Evolutionary conservation across 495 filamentous ascomycete genomes (phyloP).

Genomic region (Collariella sp.): DNA sequence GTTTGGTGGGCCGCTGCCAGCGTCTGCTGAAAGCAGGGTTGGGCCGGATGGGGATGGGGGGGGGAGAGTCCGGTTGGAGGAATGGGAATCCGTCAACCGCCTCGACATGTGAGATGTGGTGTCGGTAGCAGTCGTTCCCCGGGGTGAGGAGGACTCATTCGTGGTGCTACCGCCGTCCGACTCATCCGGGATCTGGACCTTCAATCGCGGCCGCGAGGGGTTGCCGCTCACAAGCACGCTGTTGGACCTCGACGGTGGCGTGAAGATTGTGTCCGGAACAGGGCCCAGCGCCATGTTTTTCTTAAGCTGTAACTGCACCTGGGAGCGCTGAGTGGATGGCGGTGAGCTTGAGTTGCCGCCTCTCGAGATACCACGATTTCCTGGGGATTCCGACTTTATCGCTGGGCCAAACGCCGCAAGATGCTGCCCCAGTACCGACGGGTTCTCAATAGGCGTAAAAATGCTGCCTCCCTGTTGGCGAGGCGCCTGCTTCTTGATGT

Average conservation of each 20-base stretch:
- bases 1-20: conserved; percentile 76
- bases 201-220: conserved; percentile 66
- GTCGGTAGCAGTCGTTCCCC: conserved; percentile 55
- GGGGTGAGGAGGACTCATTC: conserved; percentile 62
- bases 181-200: conserved; percentile 90
- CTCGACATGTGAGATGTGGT: conserved; percentile 30
- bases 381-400: conserved; percentile 42
- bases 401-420: conserved; percentile 52
- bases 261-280: conserved; percentile 44
- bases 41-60: conserved; percentile 85
- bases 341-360: conserved; percentile 39
- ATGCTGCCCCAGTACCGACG: conserved; percentile 80
- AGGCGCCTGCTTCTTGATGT: conserved; percentile 63
- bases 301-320: conserved; percentile 33
- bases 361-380: conserved; percentile 48
- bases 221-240: conserved; percentile 51
- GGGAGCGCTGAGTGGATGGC: conserved; percentile 39
- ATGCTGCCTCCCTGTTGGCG: conserved; percentile 83
- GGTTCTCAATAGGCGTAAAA: conserved; percentile 89
- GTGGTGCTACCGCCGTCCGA: conserved; percentile 75
- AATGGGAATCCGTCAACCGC: conserved; percentile 46
- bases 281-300: conserved; percentile 48
- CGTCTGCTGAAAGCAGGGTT: conserved; percentile 80
- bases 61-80: conserved; percentile 66
- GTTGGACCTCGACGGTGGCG: conserved; percentile 69